Conservation (phyloP, 192 early-diverging fungal species). For the Physocladia obscura region DNA sequence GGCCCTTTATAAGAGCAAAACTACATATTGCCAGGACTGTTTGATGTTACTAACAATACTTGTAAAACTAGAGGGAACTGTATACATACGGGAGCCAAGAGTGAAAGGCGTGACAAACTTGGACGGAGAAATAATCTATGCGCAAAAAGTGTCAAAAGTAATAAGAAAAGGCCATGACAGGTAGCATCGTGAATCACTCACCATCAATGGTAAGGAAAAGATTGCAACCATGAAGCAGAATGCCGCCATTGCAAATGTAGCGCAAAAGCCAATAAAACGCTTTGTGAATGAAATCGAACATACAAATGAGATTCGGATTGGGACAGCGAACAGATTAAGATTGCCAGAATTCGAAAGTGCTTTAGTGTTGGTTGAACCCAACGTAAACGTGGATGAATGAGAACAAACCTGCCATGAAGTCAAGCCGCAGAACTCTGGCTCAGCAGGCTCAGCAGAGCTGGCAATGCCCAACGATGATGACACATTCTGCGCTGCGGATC, state of each 20-base stretch:
- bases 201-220: slow-evolving; percentile 42
- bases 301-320: not conserved
- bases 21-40: slow-evolving; percentile 40
- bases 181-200: not conserved
- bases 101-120: slow-evolving; percentile 52
- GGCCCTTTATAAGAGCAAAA: slow-evolving; percentile 80
- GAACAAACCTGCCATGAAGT: slow-evolving; percentile 41
- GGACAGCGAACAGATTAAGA: too few species aligned
- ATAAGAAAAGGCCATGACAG: not conserved
- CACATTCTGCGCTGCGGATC: slow-evolving; percentile 42
- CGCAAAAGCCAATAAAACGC: slow-evolving; percentile 41
- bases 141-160: not conserved
- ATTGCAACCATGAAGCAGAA: slow-evolving; percentile 50
- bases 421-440: slow-evolving; percentile 46
- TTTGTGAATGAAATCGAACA: not conserved
- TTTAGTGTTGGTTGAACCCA: not conserved
- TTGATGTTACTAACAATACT: slow-evolving; percentile 1
- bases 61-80: not conserved
- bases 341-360: too few species aligned
- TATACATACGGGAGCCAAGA: slow-evolving; percentile 35
- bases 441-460: slow-evolving; percentile 16
- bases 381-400: not conserved
- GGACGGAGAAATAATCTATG: slow-evolving; percentile 32
- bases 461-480: slow-evolving; percentile 33
- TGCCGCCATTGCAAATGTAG: slow-evolving; percentile 33